Evolutionary conservation across 805 yeast species (phyloP).

Genomic region (Myxozyma neglecta): DNA sequence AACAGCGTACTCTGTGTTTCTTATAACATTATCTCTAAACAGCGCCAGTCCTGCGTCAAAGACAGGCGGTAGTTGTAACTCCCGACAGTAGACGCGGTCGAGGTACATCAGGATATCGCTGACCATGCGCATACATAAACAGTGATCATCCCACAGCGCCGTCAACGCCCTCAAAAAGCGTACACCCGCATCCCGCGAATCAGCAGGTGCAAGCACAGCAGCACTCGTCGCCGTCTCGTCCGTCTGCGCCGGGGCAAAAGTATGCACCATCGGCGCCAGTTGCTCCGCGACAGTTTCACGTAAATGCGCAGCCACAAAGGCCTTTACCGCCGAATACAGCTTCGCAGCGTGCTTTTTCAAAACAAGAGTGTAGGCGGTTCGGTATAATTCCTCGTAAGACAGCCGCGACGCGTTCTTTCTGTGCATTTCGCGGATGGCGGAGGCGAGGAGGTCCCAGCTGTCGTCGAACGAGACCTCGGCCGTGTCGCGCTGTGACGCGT

Average conservation of each 20-base stretch:
- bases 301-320: slow-evolving; percentile 51
- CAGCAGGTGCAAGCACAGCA: slow-evolving; percentile 21
- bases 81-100: slow-evolving; percentile 80
- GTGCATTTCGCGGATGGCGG: slow-evolving; percentile 72
- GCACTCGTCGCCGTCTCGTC: slow-evolving; percentile 16
- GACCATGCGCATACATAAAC: slow-evolving; percentile 70
- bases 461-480: slow-evolving; percentile 55
- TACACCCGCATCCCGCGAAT: slow-evolving; percentile 29
- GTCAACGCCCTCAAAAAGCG: slow-evolving; percentile 41
- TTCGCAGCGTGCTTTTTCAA: slow-evolving; percentile 65
- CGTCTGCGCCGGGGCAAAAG: slow-evolving; percentile 5
- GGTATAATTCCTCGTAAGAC: slow-evolving; percentile 79
- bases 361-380: slow-evolving; percentile 76
- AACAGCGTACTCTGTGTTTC: slow-evolving; percentile 50
- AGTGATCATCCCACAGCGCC: slow-evolving; percentile 68
- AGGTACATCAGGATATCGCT: slow-evolving; percentile 84
- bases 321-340: slow-evolving; percentile 61
- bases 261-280: slow-evolving; percentile 32
- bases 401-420: slow-evolving; percentile 68
- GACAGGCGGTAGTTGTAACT: slow-evolving; percentile 57
- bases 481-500: slow-evolving; percentile 22
- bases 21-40: slow-evolving; percentile 62
- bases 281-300: slow-evolving; percentile 29
- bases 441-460: slow-evolving; percentile 63
- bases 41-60: slow-evolving; percentile 72